Base-by-base conservation (phyloP, 2,329 filamentous ascomycete genomes). In the Cladosporium sp. region DNA sequence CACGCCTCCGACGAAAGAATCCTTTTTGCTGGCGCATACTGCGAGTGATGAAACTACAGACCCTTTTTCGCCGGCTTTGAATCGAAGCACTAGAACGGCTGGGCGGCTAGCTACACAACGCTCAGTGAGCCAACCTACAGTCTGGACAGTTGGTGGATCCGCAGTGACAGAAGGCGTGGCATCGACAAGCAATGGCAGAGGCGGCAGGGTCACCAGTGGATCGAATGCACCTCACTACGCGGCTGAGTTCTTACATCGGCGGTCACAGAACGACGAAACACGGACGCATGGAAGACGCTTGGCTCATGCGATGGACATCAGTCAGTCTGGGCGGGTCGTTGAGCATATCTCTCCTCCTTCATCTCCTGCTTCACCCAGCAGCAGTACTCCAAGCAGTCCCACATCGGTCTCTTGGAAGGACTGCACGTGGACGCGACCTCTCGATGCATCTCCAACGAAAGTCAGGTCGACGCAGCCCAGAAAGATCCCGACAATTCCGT, bases 241-340 rank as follows among this genome's bases (percentile, higher is more conserved):
- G 35, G 87, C 85, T 55, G 81, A 80, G 62, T 90, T 88, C 72
- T 75, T 86, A 37, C 79, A 82, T 46, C 79, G 66, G 31, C 66
- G 66, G 28, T 68, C 69, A 21, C 62, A 69, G 21, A 69, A 67
- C 37, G 71, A 75, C 12, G 71, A 73, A 29, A 71, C 73, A 31
- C 58, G 59, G 11, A 87, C 86, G 62, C 91, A 96, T 73, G 87
- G 91, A 72, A 85, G 86, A 49, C 87, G 92, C 31, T 79, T 99
- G 64, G 93, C 93, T 10, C 81, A 89, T 18, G 95, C 95, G 2
- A 82, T 98, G 61, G 86, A 91, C n/a, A 84, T 98, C 67, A 88
- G 96, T 74, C 88, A 87, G 55, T 82, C 86, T 33, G 82, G 85
- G 29, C 86, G 87, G 67, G 81, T 96, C 16, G 81, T 97, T 33